Evolutionary conservation across 73 alveolate species (phyloP).

Genomic region (Paramecium primaurelia): DNA sequence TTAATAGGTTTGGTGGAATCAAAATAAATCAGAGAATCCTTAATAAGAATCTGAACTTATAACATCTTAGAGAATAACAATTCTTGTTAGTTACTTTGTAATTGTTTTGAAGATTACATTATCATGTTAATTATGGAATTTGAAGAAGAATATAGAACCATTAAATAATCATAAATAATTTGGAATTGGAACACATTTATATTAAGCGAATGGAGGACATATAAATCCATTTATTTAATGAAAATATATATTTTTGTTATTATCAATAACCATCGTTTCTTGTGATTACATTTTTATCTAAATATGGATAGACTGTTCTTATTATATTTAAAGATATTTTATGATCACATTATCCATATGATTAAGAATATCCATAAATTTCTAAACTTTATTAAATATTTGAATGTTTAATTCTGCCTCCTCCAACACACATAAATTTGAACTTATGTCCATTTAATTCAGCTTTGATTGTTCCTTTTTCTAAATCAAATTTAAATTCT

Average conservation of each 20-base stretch:
- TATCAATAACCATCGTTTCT: slow-evolving; percentile 51
- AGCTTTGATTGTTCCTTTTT: background rate
- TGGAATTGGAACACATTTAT: slow-evolving; percentile 23
- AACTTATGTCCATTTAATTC: background rate
- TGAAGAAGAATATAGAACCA: background rate
- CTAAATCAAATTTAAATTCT: background rate
- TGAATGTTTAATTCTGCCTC: slow-evolving; percentile 32
- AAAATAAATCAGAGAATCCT: background rate
- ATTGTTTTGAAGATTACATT: background rate
- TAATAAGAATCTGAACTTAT: background rate
- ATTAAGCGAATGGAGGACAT: background rate
- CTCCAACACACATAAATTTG: slow-evolving; percentile 24
- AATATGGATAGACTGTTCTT: background rate
- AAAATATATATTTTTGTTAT: background rate
- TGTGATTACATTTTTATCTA: background rate
- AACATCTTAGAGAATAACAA: background rate
- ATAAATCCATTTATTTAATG: background rate
- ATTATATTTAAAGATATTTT: background rate
- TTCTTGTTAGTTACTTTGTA: background rate
- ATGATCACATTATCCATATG: slow-evolving; percentile 31
- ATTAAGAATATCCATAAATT: slow-evolving; percentile 32
- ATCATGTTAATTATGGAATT: background rate
- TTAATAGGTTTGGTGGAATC: background rate
- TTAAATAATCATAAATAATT: slow-evolving; percentile 7
- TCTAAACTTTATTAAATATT: background rate